phyloP scores from a whole-genome alignment of 176 grass and related monocot species.

The Musa schizocarpa region DNA sequence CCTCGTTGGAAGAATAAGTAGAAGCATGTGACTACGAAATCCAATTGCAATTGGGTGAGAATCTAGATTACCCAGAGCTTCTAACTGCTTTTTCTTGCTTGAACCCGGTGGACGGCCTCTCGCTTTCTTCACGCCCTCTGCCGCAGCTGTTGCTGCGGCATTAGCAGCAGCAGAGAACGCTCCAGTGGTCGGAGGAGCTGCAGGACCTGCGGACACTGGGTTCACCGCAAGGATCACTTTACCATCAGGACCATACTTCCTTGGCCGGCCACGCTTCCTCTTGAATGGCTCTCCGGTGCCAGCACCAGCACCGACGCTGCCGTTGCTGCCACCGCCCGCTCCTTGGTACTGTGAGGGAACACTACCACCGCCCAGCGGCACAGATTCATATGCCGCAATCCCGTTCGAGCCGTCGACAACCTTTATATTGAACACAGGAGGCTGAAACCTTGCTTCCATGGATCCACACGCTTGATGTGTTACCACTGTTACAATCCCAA shows the following conservation, averaged over 20 bases:
- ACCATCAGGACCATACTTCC: slow-evolving; percentile 77
- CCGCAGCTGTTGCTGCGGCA: slow-evolving; percentile 21
- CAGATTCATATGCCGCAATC: neutral
- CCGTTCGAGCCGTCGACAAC: neutral
- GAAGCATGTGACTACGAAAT: neutral
- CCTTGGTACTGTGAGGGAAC: slow-evolving; percentile 32
- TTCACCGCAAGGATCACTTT: slow-evolving; percentile 47
- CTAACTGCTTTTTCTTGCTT: slow-evolving; percentile 50
- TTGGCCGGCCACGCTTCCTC: slow-evolving; percentile 86
- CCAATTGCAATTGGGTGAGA: neutral
- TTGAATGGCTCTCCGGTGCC: slow-evolving; percentile 44
- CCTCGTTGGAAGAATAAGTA: neutral
- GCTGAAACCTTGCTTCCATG: neutral
- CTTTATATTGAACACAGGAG: neutral
- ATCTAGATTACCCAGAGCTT: slow-evolving; percentile 42
- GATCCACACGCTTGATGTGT: neutral
- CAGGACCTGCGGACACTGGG: slow-evolving; percentile 23
- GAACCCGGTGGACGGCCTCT: slow-evolving; percentile 82
- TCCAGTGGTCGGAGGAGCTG: slow-evolving; percentile 19
- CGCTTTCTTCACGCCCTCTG: slow-evolving; percentile 47
- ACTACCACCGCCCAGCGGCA: slow-evolving; percentile 38
- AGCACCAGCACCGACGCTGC: slow-evolving; percentile 7
- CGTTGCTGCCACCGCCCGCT: slow-evolving; percentile 10
- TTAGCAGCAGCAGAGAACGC: slow-evolving; percentile 28
- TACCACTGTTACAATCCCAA: neutral